phyloP scores from a whole-genome alignment of 495 filamentous ascomycete species.

The Aspergillus conjunctus region DNA sequence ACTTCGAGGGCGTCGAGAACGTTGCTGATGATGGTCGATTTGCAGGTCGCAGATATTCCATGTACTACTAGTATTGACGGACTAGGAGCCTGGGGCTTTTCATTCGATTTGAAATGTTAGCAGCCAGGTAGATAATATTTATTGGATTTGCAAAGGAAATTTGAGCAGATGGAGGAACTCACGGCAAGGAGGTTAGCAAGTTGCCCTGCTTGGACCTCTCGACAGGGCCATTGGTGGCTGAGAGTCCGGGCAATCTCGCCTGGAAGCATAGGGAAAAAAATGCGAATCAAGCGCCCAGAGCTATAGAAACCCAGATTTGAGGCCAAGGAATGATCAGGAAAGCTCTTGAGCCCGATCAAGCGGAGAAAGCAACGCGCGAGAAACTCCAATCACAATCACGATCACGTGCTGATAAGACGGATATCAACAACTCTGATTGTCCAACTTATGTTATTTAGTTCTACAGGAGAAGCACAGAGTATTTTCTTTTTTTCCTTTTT shows the following conservation, averaged over 20 bases:
- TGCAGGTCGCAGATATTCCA: conserved; percentile 91
- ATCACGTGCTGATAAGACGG: neutral
- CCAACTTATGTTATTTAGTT: neutral
- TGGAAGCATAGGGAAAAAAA: conserved; percentile 34
- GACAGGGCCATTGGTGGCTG: conserved; percentile 61
- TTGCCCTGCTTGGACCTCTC: conserved; percentile 64
- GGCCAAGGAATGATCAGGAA: neutral
- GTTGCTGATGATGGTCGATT: conserved; percentile 66
- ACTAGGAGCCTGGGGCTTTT: conserved; percentile 44
- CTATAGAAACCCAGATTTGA: neutral
- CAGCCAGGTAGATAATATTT: neutral
- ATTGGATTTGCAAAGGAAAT: neutral
- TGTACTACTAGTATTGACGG: conserved; percentile 71
- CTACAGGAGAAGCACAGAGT: neutral
- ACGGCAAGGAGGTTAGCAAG: conserved; percentile 65
- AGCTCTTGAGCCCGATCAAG: neutral
- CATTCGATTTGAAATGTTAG: conserved; percentile 21
- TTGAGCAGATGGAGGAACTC: conserved; percentile 26
- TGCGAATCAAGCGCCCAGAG: neutral
- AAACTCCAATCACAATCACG: neutral
- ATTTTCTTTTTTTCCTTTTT: neutral
- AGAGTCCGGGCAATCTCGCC: conserved; percentile 40
- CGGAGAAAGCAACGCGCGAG: neutral
- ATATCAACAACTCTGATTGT: neutral
- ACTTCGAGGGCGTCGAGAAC: conserved; percentile 59